phyloP scores from a whole-genome alignment of 495 filamentous ascomycete species.

The Hypoxylon perforatum region DNA sequence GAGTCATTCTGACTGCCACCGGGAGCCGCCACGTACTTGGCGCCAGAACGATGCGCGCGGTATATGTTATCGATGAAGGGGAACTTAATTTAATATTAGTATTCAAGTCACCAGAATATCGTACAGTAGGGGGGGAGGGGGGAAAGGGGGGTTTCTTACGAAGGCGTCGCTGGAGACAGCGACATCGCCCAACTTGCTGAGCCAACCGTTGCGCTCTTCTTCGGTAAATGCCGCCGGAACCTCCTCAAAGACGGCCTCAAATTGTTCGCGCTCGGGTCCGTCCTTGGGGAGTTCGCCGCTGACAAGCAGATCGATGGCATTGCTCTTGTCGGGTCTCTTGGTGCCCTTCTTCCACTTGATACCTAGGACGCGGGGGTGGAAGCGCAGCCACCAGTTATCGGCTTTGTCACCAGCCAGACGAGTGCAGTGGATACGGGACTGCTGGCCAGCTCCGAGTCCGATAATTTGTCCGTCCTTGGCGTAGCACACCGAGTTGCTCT shows the following conservation, averaged over 20 bases:
- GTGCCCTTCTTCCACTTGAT: conserved; percentile 97
- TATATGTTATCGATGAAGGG: conserved; percentile 98
- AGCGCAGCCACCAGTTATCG: conserved; percentile 99
- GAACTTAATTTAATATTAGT: conserved; percentile 68
- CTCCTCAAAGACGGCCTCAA: conserved; percentile 90
- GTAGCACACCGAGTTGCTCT: conserved; percentile 99
- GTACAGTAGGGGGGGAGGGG: no score
- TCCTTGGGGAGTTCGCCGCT: conserved; percentile 84
- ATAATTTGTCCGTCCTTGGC: conserved; percentile 94
- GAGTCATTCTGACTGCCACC: conserved; percentile 92
- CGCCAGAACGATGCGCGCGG: conserved; percentile 85
- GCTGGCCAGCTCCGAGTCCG: conserved; percentile 94
- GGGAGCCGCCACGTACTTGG: conserved; percentile 94
- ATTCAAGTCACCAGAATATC: not conserved
- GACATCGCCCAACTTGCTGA: conserved; percentile 81
- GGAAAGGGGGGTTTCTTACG: conserved; percentile 64
- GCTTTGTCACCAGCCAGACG: conserved; percentile 98
- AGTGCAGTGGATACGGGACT: conserved; percentile 98
- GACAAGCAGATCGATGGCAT: conserved; percentile 95
- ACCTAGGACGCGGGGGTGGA: conserved; percentile 84
- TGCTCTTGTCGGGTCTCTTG: conserved; percentile 96
- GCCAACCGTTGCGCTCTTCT: conserved; percentile 86
- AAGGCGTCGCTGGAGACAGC: conserved; percentile 94
- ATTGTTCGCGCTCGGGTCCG: conserved; percentile 83
- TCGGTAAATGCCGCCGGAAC: conserved; percentile 85